These are phyloP conservation scores for Ocimum tenuiflorum DNA, from an alignment of 257 asterid species.

Conservation along the genomic window DNA sequence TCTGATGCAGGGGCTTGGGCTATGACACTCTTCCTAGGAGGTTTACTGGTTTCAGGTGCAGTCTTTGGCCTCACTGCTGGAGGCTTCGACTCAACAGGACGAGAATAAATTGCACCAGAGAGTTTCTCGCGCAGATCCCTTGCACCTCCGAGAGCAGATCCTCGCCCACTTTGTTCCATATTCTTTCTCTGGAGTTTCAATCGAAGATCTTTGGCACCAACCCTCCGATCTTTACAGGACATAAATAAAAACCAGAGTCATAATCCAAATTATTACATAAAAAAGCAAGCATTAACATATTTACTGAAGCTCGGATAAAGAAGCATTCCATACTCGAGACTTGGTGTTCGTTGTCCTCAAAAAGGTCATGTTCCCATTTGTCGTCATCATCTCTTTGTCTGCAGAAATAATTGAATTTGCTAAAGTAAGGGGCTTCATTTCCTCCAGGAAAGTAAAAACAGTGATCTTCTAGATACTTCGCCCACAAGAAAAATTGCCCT, in stretches of 20 bases:
- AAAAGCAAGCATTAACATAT: neutral
- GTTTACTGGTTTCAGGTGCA: constrained; percentile 53
- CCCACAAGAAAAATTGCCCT: constrained; percentile 18
- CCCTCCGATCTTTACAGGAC: constrained; percentile 45
- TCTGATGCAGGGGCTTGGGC: constrained; percentile 51
- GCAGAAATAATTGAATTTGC: constrained; percentile 29
- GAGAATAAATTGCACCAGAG: constrained; percentile 58
- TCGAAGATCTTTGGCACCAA: constrained; percentile 82
- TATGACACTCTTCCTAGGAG: constrained; percentile 51
- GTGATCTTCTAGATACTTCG: constrained; percentile 21
- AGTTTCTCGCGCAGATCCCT: constrained; percentile 95
- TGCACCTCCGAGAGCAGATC: constrained; percentile 55
- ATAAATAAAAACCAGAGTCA: neutral
- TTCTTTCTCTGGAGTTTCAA: constrained; percentile 83
- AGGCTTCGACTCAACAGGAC: constrained; percentile 39
- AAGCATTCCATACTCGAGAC: constrained; percentile 42
- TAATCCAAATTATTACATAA: constrained; percentile 11
- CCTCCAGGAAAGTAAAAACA: constrained; percentile 15
- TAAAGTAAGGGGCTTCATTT: constrained; percentile 15
- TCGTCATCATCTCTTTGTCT: constrained; percentile 82
- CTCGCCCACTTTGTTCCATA: constrained; percentile 45
- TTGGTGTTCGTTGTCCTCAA: constrained; percentile 35
- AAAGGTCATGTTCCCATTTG: constrained; percentile 91
- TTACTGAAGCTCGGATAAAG: neutral
- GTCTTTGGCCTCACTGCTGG: constrained; percentile 42